Conservation (phyloP, 441 rosid genomes). For the Brassica hybrid region DNA sequence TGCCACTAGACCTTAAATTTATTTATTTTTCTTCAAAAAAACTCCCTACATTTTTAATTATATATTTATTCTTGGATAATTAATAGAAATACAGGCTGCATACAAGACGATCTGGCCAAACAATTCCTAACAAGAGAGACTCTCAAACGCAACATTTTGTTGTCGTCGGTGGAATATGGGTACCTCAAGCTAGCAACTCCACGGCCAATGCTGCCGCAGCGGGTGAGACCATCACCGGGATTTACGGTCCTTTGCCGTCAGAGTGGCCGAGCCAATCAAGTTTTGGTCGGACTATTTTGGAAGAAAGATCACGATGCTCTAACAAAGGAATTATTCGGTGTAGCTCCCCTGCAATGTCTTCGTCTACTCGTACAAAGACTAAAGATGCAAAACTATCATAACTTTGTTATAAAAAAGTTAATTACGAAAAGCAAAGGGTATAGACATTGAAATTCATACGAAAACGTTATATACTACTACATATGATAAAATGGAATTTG, state of each 20-base stretch:
- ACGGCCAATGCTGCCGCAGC: slow-evolving; percentile 42
- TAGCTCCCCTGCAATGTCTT: slow-evolving; percentile 69
- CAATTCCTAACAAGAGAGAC: slow-evolving; percentile 50
- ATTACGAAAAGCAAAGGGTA: neutral
- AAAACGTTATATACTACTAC: neutral
- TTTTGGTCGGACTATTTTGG: slow-evolving; percentile 43
- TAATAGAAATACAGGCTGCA: slow-evolving; percentile 88
- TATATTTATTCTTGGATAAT: slow-evolving; percentile 1
- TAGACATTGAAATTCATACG: slow-evolving; percentile 4
- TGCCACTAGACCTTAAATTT: neutral
- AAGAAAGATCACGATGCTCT: slow-evolving; percentile 53
- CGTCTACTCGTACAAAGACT: slow-evolving; percentile 69
- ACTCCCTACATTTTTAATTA: neutral
- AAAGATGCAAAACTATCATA: slow-evolving; percentile 31
- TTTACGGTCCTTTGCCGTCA: slow-evolving; percentile 53
- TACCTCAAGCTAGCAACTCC: slow-evolving; percentile 60
- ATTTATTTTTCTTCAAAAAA: neutral
- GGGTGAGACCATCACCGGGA: slow-evolving; percentile 43
- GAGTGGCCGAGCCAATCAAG: slow-evolving; percentile 31
- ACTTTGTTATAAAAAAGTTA: neutral
- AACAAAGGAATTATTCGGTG: slow-evolving; percentile 52
- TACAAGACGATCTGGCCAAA: slow-evolving; percentile 68
- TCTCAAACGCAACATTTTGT: slow-evolving; percentile 76
- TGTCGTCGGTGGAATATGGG: slow-evolving; percentile 91
- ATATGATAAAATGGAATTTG: neutral